Base-by-base conservation (phyloP, 1,284 basidiomycete genomes). In the Heterobasidion irregulare region DNA sequence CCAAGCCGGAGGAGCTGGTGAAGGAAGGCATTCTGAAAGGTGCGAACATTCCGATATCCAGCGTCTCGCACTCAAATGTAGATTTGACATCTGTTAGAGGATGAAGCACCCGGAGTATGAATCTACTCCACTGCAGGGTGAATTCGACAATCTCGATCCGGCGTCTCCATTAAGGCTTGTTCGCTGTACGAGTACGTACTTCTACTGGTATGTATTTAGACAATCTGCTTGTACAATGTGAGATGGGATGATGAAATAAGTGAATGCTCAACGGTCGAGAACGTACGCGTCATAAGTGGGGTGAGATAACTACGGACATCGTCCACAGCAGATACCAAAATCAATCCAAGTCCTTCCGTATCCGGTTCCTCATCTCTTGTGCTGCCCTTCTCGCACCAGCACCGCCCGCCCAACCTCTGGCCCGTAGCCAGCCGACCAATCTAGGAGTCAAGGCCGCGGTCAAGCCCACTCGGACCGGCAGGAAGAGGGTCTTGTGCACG, bases 401-500 rank as follows among this genome's bases (percentile, higher is more conserved):
- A 43, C 79, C 72, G 12, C 87, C 85, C 3, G 78, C 80, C 91
- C 91, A 95, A 0, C 92, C 92, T 58, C 84, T 72, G 19, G 69
- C 71, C 34, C 80, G 75, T 56, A 96, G 70, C 87, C 89, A 94
- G 33, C 77, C 76, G 3, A 97, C 94, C 26, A 97, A 71, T 62
- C 78, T 80, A 0, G 95, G 95, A 1, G 94, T 97, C 57, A 94
- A 73, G 0, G 85, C 87, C 1, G 92, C 94, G 0, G 96, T 98
- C 58, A 96, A 70, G 0, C 92, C 95, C 0, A 98, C 83, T 19
- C 97, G 75, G 18, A 98, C 69, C 6, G 97, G 96, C n/a, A 98
- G 68, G 65, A 98, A 86, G 0, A 94, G 68, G 0, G 94, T 97
- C 74, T 99, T 99, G 79, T 99, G 96, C 54, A 99, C 85, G 8